Evolutionary conservation across 495 filamentous ascomycete genomes (phyloP).

Genomic region (Penicillium tannophilum): DNA sequence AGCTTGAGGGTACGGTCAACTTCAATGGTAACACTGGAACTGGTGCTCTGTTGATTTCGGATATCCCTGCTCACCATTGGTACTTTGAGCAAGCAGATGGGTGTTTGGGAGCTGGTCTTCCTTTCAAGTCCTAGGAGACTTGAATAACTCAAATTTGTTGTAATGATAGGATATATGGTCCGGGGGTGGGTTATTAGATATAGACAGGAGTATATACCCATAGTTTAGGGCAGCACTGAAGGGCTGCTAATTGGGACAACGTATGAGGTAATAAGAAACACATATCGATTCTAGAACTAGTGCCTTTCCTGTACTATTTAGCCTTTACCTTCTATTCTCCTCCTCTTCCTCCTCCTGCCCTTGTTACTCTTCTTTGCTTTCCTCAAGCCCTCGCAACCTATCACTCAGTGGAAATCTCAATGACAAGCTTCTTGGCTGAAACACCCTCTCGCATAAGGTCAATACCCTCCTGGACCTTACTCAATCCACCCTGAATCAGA

Average conservation of each 20-base stretch:
- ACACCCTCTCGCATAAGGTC: slow-evolving; percentile 39
- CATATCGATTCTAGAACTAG: too few species aligned
- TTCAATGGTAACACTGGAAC: slow-evolving; percentile 46
- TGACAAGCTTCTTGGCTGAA: slow-evolving; percentile 48
- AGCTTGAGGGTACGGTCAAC: slow-evolving; percentile 37
- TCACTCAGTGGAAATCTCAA: slow-evolving; percentile 22
- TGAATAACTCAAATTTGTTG: background rate
- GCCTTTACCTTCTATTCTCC: too few species aligned
- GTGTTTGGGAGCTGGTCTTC: slow-evolving; percentile 26
- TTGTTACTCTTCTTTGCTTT: too few species aligned
- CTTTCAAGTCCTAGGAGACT: slow-evolving; percentile 15
- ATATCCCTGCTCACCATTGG: slow-evolving; percentile 42
- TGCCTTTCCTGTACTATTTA: too few species aligned
- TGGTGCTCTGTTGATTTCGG: slow-evolving; percentile 18
- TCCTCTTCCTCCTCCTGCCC: too few species aligned
- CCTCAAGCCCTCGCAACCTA: background rate
- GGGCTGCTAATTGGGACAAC: background rate
- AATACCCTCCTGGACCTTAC: slow-evolving; percentile 42
- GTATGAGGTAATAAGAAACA: background rate
- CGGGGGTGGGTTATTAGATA: background rate
- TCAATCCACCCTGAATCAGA: slow-evolving; percentile 42
- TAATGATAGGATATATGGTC: background rate
- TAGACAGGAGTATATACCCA: background rate
- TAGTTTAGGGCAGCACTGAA: background rate
- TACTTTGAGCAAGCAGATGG: slow-evolving; percentile 46